Base-by-base conservation (phyloP, 441 rosid genomes). In the Omphalea diandra region DNA sequence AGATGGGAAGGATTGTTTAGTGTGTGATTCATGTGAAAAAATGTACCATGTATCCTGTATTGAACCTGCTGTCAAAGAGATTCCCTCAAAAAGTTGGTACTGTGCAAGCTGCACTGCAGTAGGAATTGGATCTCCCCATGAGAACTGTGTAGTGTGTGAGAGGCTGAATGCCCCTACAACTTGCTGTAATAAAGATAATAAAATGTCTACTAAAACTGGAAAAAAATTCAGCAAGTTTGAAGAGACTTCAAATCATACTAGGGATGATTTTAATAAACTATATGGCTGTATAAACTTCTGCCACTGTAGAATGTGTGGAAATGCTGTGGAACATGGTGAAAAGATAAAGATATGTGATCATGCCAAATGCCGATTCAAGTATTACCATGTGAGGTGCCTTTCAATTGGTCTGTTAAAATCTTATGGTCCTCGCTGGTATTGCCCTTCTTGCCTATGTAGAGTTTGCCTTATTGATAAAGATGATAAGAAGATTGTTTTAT, bases 381-480 rank as follows among this genome's bases (percentile, higher is more conserved):
- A 84, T 69, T 94, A 86, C 78, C 98, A 92, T 74, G 82, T 69
- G 61, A 86, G 93, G 72, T 95, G 99, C 85, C 75, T 95, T 77
- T 88, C 94, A 15, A 63, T 53, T 1, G 85, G 78, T 79, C 90
- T 87, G 82, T 77, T 86, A 68, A 82, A 81, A 77, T 69, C 81
- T 17, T 80, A 82, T 43, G 88, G 96, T 72, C 82, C 82, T 41
- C 75, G 69, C 63, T 95, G 99, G 99, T 90, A 86, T 76, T 95
- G 99, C 77, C 96, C 98, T 22, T 90, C 98, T 20, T 95, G 99
- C 79, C 75, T 92, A n/a, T 95, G 99, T 73, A 81, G 94, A 79
- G 71, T 66, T 46, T 95, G 99, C 87, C 86, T 86, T 18, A 67
- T 80, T 20, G 93, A 95, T 64, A 83, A 65, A 79, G 97, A 95